Percentiles rank a stretch among this genome's conserved stretches.
Evolutionary conservation across 192 early-diverging fungal genomes (phyloP).

Genomic region (Umbelopsis sp.): DNA sequence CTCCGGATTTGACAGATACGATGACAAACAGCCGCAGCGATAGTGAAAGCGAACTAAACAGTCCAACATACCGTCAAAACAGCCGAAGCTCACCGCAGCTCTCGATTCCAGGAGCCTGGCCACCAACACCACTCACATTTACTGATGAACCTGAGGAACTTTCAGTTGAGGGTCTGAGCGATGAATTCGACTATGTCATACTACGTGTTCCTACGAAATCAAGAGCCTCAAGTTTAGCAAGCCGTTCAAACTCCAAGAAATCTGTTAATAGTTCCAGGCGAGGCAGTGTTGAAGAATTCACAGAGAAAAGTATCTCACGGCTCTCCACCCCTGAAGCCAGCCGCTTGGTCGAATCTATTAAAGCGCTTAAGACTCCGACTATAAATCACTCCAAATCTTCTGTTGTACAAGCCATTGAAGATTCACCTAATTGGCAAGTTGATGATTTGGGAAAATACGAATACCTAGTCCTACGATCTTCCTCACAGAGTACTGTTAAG

Average conservation of each 20-base stretch:
- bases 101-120: constrained; percentile 8
- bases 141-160: constrained; percentile 5
- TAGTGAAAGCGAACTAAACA: constrained; percentile 16
- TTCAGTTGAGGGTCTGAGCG: not conserved
- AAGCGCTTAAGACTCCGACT: constrained; percentile 18
- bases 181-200: constrained; percentile 14
- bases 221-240: constrained; percentile 1
- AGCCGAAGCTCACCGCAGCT: constrained; percentile 16
- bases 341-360: constrained; percentile 19
- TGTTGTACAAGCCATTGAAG: not conserved
- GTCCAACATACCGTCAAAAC: constrained; percentile 13
- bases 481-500: not conserved
- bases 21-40: constrained; percentile 18
- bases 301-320: constrained; percentile 3
- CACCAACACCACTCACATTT: not conserved
- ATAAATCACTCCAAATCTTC: not conserved
- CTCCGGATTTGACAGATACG: constrained; percentile 17
- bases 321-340: constrained; percentile 25
- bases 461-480: constrained; percentile 7
- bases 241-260: not conserved
- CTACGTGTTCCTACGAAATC: constrained; percentile 9
- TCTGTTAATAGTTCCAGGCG: constrained; percentile 8
- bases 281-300: constrained; percentile 4
- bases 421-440: not conserved
- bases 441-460: constrained; percentile 20